Base-by-base conservation (phyloP, 2,329 filamentous ascomycete species). In the Fusarium sp. region DNA sequence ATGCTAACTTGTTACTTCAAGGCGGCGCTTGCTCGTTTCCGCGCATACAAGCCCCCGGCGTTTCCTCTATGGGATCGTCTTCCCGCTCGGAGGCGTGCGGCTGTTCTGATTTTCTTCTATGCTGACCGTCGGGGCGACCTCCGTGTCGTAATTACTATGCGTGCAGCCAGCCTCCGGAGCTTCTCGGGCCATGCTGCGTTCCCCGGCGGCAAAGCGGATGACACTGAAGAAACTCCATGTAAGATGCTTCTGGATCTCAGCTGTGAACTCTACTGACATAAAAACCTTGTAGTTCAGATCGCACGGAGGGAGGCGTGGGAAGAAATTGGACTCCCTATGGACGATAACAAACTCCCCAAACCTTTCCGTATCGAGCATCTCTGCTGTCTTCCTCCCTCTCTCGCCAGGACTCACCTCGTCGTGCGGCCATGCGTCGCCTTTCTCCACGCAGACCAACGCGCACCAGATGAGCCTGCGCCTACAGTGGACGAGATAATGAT, bases 271-370 rank as follows among this genome's bases (percentile, higher is more conserved):
- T 10, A 18, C 18, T 70, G 25, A 72, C 56, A 25, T 57, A 5
- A 3, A n/a, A 35, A 41, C n/a, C 16, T 6, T 50, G 2, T 87
- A 84, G 94, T 94, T 82, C 89, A 95, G 79, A 97, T 95, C 61
- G 95, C 96, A 10, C 91, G 96, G 25, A 91, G 96, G 73, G 96
- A 98, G 86, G 95, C 96, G 1, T 93, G 90, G 82, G 96, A 98
- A 82, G 96, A 98, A 82, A 98, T 98, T 74, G 96, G 96, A 2
- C 90, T 98, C 4, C 94, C 96, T 2, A 87, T 92, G 79, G 88
- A 91, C 76, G 91, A 95, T 79, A 78, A 81, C 67, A 89, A 90
- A 69, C 88, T 98, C 34, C 94, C 94, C 2, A 85, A 87, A 14
- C 94, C 94, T 1, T 98, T 98, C 84, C 88, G 88, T 64, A 92